A percentile compares a stretch with the other conserved stretches of the same genome.
Conservation (phyloP, 1,284 basidiomycete genomes). For the Ustilago loliicola region DNA sequence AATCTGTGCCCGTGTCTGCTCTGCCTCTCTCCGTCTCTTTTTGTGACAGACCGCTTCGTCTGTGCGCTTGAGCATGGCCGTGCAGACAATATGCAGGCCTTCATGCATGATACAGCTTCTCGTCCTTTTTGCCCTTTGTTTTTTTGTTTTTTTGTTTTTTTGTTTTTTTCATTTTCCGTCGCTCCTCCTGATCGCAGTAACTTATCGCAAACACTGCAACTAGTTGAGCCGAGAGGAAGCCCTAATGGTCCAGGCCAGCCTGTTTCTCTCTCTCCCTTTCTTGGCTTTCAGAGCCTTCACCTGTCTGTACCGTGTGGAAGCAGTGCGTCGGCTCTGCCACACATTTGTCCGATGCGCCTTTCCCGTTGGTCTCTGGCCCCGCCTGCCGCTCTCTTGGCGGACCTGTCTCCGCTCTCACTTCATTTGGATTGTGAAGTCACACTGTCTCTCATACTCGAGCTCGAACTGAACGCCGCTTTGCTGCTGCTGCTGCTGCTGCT, state of each 20-base stretch:
- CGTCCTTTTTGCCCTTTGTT: constrained; percentile 9
- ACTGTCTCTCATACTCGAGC: neutral
- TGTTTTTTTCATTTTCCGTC: constrained; percentile 2
- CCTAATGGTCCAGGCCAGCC: neutral
- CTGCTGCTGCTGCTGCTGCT: constrained; percentile 4
- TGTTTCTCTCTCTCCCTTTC: constrained; percentile 4
- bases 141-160: constrained; percentile 13
- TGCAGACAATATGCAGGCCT: constrained; percentile 9
- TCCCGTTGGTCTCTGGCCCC: constrained; percentile 4
- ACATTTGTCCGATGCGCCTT: constrained; percentile 10
- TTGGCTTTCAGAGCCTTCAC: neutral
- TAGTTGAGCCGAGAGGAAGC: neutral
- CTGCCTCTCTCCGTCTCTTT: neutral
- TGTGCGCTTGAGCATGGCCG: constrained; percentile 17
- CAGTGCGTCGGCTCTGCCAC: neutral
- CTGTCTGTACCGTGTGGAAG: constrained; percentile 1
- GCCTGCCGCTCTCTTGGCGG: constrained; percentile 3
- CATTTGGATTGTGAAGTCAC: constrained; percentile 1
- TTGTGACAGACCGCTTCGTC: constrained; percentile 19
- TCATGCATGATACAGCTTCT: neutral
- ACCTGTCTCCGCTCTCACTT: neutral
- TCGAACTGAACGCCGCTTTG: constrained; percentile 2
- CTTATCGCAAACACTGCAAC: neutral
- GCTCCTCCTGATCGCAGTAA: neutral
- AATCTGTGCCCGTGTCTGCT: neutral